Evolutionary conservation across 495 filamentous ascomycete species (phyloP).

Genomic region (Aspergillus asperescens): DNA sequence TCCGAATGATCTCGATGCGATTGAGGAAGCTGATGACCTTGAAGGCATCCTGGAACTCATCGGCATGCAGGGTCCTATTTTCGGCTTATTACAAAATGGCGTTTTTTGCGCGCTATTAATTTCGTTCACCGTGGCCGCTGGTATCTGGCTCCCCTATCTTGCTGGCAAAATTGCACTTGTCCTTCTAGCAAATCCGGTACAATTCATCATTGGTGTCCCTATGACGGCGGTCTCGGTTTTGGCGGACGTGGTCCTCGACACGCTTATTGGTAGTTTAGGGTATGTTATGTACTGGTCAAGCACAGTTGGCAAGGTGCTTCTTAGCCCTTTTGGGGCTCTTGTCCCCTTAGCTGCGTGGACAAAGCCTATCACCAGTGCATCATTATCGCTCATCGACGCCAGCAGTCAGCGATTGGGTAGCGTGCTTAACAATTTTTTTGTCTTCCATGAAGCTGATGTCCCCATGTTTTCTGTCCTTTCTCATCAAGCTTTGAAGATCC

Average conservation of each 20-base stretch:
- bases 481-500: conserved; percentile 51
- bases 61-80: conserved; percentile 90
- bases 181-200: conserved; percentile 69
- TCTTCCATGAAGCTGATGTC: conserved; percentile 51
- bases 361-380: conserved; percentile 40
- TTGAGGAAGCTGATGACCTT: conserved; percentile 92
- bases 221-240: conserved; percentile 61
- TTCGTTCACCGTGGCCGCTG: conserved; percentile 73
- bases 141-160: conserved; percentile 88
- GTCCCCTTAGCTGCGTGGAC: conserved; percentile 38
- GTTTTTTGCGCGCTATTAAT: conserved; percentile 91
- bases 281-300: conserved; percentile 51
- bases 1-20: conserved; percentile 52
- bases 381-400: conserved; percentile 44
- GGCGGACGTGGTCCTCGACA: conserved; percentile 67
- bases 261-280: conserved; percentile 51
- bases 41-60: conserved; percentile 95
- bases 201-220: conserved; percentile 61
- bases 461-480: conserved; percentile 57
- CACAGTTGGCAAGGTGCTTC: conserved; percentile 37
- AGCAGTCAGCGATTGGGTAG: conserved; percentile 41
- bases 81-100: conserved; percentile 85
- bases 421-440: conserved; percentile 39
- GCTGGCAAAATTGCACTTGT: conserved; percentile 79
- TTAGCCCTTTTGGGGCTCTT: conserved; percentile 41